Conservation (phyloP, 2,329 filamentous ascomycete genomes). For the Trichophaea hybrida region DNA sequence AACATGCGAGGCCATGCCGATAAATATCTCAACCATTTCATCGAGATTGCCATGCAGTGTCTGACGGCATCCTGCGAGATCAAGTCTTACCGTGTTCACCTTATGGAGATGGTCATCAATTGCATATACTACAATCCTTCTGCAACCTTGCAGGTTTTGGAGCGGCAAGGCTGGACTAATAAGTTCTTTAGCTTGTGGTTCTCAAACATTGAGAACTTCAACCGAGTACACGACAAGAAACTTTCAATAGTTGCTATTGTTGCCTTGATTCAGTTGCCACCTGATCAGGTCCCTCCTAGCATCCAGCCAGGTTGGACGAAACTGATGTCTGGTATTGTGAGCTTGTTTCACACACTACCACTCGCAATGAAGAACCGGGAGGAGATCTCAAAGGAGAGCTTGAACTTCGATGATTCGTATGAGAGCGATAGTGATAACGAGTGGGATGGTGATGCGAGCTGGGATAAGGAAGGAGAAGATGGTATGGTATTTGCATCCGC, state of each 20-base stretch:
- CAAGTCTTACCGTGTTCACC: constrained; percentile 85
- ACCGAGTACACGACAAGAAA: constrained; percentile 95
- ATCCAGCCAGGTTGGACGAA: constrained; percentile 92
- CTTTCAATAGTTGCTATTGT: constrained; percentile 89
- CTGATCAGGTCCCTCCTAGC: constrained; percentile 74
- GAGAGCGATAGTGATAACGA: constrained; percentile 52
- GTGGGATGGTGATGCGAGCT: constrained; percentile 53
- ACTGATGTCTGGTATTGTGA: constrained; percentile 73
- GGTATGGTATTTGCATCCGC: constrained; percentile 5
- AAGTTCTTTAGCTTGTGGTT: constrained; percentile 99
- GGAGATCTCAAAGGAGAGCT: constrained; percentile 81
- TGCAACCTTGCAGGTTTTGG: constrained; percentile 72
- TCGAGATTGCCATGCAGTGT: constrained; percentile 74
- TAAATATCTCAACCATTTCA: constrained; percentile 74
- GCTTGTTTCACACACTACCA: constrained; percentile 82
- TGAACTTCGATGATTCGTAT: constrained; percentile 47
- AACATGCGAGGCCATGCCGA: constrained; percentile 81
- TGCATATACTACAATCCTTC: constrained; percentile 92
- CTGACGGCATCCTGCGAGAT: constrained; percentile 57
- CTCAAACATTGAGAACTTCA: constrained; percentile 84
- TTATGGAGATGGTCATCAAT: constrained; percentile 99
- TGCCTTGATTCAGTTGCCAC: constrained; percentile 62
- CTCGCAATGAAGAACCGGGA: constrained; percentile 81
- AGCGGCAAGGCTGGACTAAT: constrained; percentile 87
- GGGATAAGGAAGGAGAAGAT: constrained; percentile 57